These are phyloP conservation scores for Rhizophora mangle DNA, from an alignment of 345 rosid genomes.

Conservation along the genomic window DNA sequence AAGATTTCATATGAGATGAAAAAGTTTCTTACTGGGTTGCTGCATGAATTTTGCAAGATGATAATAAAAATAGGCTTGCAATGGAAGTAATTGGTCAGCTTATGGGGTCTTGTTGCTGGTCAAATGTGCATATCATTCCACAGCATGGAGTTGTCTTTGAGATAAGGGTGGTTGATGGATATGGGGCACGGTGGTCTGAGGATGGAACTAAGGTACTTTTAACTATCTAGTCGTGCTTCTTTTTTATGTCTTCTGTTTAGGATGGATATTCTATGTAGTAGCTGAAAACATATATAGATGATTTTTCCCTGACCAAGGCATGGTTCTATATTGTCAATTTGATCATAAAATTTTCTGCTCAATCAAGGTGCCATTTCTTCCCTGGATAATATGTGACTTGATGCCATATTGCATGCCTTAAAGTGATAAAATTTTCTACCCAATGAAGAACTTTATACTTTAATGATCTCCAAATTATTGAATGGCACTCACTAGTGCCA, in stretches of 20 bases:
- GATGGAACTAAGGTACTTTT: conserved; percentile 64
- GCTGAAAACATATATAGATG: not conserved
- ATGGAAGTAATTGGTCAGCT: conserved; percentile 40
- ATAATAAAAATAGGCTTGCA: conserved; percentile 53
- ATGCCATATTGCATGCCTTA: no score
- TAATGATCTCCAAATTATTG: no score
- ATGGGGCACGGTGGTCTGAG: conserved; percentile 71
- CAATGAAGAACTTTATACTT: no score
- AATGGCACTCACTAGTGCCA: no score
- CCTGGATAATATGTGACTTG: no score
- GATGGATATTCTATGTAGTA: not conserved
- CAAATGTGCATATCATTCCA: conserved; percentile 58
- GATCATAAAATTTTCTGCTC: not conserved
- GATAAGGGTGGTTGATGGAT: conserved; percentile 60
- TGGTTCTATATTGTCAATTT: no score
- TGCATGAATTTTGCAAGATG: conserved; percentile 36
- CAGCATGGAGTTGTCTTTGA: conserved; percentile 68
- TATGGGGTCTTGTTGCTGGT: conserved; percentile 52
- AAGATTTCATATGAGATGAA: not conserved
- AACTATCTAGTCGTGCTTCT: not conserved
- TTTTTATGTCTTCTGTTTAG: not conserved
- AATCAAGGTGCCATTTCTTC: not conserved
- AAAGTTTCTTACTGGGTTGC: not conserved
- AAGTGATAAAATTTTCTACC: no score
- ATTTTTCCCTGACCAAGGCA: not conserved